These are phyloP conservation scores for Penicillium sp. DNA, from an alignment of 2,329 filamentous ascomycete species.

Conservation along the genomic window DNA sequence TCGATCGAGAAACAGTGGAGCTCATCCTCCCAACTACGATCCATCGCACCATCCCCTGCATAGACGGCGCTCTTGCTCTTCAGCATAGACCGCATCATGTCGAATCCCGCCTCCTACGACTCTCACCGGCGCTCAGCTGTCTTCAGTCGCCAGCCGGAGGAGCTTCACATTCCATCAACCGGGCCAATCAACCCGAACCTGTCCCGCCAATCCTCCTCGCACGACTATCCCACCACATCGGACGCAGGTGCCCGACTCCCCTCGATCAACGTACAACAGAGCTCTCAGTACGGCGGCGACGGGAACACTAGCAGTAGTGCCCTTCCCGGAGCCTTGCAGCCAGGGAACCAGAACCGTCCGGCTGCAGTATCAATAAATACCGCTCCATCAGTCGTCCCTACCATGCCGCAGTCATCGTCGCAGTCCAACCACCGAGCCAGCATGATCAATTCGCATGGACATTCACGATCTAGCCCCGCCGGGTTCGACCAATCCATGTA, in stretches of 20 bases:
- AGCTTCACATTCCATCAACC: slow-evolving; percentile 46
- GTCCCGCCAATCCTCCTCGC: slow-evolving; percentile 36
- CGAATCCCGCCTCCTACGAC: slow-evolving; percentile 43
- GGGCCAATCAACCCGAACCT: slow-evolving; percentile 32
- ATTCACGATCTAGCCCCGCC: slow-evolving; percentile 77
- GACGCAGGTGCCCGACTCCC: slow-evolving; percentile 44
- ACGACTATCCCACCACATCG: slow-evolving; percentile 42
- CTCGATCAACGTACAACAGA: slow-evolving; percentile 53
- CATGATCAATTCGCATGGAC: slow-evolving; percentile 60
- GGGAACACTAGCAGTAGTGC: slow-evolving; percentile 33
- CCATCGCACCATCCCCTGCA: slow-evolving; percentile 11
- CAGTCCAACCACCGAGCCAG: slow-evolving; percentile 53
- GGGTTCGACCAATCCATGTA: slow-evolving; percentile 53
- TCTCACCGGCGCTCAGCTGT: slow-evolving; percentile 43
- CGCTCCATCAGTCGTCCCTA: slow-evolving; percentile 50
- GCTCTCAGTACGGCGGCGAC: slow-evolving; percentile 42
- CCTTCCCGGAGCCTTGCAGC: slow-evolving; percentile 55
- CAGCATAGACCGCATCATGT: slow-evolving; percentile 26
- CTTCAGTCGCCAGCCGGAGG: slow-evolving; percentile 46
- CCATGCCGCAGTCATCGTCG: slow-evolving; percentile 44
- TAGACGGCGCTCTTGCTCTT: slow-evolving; percentile 11
- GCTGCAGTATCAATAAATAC: slow-evolving; percentile 48
- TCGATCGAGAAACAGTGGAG: slow-evolving; percentile 12
- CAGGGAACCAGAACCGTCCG: slow-evolving; percentile 46
- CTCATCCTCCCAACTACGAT: slow-evolving; percentile 10